A percentile compares a stretch with the other conserved stretches of the same genome.
Conservation (phyloP, 495 filamentous ascomycete genomes). For the Ramalina intermedia region DNA sequence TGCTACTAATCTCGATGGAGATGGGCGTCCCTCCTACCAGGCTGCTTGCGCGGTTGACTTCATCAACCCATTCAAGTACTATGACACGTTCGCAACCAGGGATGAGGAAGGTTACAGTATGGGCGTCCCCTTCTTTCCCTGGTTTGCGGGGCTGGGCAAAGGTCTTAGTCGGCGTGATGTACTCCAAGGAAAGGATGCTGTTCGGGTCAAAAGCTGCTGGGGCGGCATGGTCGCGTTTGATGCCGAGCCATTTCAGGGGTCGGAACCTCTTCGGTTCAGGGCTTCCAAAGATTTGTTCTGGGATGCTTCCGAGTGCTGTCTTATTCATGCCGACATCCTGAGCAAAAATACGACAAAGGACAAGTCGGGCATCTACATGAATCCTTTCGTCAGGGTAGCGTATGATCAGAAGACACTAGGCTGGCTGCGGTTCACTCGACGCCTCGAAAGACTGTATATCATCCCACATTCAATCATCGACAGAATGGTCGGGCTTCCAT, state of each 20-base stretch:
- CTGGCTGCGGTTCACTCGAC: conserved; percentile 39
- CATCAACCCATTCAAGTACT: conserved; percentile 61
- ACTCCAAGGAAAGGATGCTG: conserved; percentile 46
- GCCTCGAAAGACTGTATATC: conserved; percentile 44
- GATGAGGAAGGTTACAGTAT: conserved; percentile 58
- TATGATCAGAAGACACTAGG: conserved; percentile 39
- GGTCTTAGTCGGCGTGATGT: conserved; percentile 45
- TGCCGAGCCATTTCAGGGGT: conserved; percentile 44
- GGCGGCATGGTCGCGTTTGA: conserved; percentile 72
- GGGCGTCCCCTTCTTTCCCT: conserved; percentile 61
- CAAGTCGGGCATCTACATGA: conserved; percentile 51
- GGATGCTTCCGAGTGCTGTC: conserved; percentile 70
- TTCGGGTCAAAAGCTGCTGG: conserved; percentile 67
- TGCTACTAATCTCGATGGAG: conserved; percentile 48
- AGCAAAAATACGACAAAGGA: conserved; percentile 23
- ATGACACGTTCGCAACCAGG: conserved; percentile 68
- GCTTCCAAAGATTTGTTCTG: conserved; percentile 49
- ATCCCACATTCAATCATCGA: conserved; percentile 41
- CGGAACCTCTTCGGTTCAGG: conserved; percentile 47
- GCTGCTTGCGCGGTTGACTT: conserved; percentile 74
- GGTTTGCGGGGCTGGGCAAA: conserved; percentile 47
- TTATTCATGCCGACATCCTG: conserved; percentile 59
- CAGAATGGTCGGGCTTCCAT: conserved; percentile 36
- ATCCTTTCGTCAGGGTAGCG: conserved; percentile 57
- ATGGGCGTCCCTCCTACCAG: conserved; percentile 48